phyloP scores from a whole-genome alignment of 108 stramenopile species.

The Discostella stelligeroides region DNA sequence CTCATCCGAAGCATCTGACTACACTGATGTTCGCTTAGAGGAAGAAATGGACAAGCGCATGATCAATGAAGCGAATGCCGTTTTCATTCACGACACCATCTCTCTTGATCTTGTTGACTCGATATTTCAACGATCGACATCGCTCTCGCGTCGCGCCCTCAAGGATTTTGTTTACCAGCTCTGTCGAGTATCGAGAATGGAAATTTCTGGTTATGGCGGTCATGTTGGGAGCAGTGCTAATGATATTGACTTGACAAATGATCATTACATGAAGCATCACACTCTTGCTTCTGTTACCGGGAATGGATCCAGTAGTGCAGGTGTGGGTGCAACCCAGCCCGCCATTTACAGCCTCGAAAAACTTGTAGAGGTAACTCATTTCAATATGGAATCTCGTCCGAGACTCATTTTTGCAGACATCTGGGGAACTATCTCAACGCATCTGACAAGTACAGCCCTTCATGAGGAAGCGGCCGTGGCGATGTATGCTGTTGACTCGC shows the following conservation, averaged over 20 bases:
- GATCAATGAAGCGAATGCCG: constrained; percentile 85
- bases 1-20: constrained; percentile 54
- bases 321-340: constrained; percentile 69
- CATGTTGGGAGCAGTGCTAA: constrained; percentile 72
- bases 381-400: constrained; percentile 95
- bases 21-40: constrained; percentile 52
- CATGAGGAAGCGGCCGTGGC: constrained; percentile 93
- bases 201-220: constrained; percentile 87
- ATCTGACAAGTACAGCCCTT: constrained; percentile 91
- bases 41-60: constrained; percentile 82
- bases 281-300: constrained; percentile 46
- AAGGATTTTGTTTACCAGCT: constrained; percentile 92
- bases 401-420: constrained; percentile 94
- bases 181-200: constrained; percentile 90
- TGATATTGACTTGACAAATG: constrained; percentile 71
- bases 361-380: constrained; percentile 97
- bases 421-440: constrained; percentile 90
- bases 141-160: constrained; percentile 73
- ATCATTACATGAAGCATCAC: constrained; percentile 75
- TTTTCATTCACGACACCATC: constrained; percentile 76
- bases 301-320: constrained; percentile 17
- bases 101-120: constrained; percentile 80
- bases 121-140: constrained; percentile 83
- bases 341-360: constrained; percentile 96
- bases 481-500: constrained; percentile 97